These are phyloP conservation scores for Gastrodia elata DNA, from an alignment of 106 monocot species.

Conservation along the genomic window DNA sequence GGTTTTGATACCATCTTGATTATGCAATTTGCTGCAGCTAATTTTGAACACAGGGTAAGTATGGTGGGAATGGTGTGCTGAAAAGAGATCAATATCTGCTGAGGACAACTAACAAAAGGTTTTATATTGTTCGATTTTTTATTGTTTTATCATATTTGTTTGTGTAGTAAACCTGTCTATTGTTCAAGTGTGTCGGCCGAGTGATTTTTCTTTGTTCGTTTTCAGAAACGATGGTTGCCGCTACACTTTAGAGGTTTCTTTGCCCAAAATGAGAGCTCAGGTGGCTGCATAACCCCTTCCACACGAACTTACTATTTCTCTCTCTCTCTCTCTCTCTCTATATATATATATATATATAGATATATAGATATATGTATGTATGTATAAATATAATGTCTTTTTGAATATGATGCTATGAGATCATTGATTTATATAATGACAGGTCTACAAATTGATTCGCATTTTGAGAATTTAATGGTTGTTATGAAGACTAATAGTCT, in stretches of 20 bases:
- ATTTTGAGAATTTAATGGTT: slow-evolving; percentile 27
- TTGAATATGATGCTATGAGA: too few species aligned
- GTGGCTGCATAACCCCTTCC: slow-evolving; percentile 13
- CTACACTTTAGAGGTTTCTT: slow-evolving; percentile 49
- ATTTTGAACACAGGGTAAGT: slow-evolving; percentile 61
- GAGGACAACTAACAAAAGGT: slow-evolving; percentile 64
- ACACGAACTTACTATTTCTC: background rate
- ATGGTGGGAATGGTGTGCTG: slow-evolving; percentile 60
- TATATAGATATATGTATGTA: too few species aligned
- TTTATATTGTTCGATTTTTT: background rate
- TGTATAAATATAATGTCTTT: too few species aligned
- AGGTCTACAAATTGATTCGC: slow-evolving; percentile 35
- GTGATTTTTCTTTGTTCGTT: background rate
- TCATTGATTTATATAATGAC: slow-evolving; percentile 3
- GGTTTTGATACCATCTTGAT: background rate
- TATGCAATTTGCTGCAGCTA: slow-evolving; percentile 26
- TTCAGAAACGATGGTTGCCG: slow-evolving; percentile 60
- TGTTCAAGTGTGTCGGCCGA: too few species aligned
- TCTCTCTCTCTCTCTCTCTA: too few species aligned
- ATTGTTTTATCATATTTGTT: background rate
- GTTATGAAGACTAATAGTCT: too few species aligned
- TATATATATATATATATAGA: too few species aligned
- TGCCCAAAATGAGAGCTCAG: slow-evolving; percentile 81
- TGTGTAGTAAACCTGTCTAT: background rate
- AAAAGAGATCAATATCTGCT: slow-evolving; percentile 25